Evolutionary conservation across 352 stramenopile genomes (phyloP), one percentile per base, ranked within the genome.

Genomic region (Lagenidium sp.): DNA sequence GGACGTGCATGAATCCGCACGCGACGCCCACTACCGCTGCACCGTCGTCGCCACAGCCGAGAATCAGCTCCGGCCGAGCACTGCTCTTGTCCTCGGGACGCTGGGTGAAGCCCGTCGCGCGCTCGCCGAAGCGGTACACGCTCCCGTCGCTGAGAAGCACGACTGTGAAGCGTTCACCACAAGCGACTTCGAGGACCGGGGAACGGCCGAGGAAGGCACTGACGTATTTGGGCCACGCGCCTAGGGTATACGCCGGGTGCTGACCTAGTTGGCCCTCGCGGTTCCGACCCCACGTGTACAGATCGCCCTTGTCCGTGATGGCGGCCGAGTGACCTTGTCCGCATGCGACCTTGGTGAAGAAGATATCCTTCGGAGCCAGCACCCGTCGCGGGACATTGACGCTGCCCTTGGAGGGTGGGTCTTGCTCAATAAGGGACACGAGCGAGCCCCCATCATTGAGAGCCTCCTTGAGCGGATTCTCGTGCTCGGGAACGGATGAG

Each of bases 201-300:
- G 68, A 47, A 24, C 68, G 66, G 6, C 57, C 59, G 3, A 85
- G 41, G 30, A 90, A 72, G 4, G 57, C 60, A 2, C 59, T 48
- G 1, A 94, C 85, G 29, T 81, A 82, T 47, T 85, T 90, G 20
- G 85, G 82, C 60, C 64, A 78, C 6, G 84, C 67, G 23, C 76
- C 83, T 20, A 94, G 72, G 11, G 68, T 53, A 22, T 78, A 64
- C 8, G 23, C 47, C 6, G 65, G 57, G 7, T 59, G 51, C 15
- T 85, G 75, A 1, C 87, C 87, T 6, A 95, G 68, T 37, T 97
- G 85, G 0, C 84, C 86, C 50, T 95, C 81, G 13, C 74, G 80
- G 47, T 92, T 93, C 13, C 82, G 55, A 2, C 87, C 86, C 85
- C 85, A 97, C 4, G 85, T 87, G 57, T 95, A 96, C 19, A 95